Evolutionary conservation across 176 grass and related monocot species (phyloP), one percentile per base, ranked within the genome.

Genomic region (barley (Hordeum vulgare)): DNA sequence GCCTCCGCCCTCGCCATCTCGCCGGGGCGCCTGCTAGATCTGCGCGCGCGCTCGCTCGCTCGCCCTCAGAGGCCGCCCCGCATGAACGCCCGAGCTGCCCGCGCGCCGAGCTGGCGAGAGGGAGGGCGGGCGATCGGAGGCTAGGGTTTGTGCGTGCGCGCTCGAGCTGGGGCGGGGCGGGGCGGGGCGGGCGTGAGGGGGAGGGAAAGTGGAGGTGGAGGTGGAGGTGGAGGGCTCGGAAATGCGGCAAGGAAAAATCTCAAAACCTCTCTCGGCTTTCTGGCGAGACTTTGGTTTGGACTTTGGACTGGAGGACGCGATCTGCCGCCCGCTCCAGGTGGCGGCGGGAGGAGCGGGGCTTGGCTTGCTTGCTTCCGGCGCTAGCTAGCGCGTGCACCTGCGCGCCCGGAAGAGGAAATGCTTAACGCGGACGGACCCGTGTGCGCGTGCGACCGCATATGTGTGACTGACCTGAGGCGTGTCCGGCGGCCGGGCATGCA

Each of bases 1-100:
- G 72, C 66, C 89, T 90, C 96, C 70, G 87, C 87, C 88, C 85
- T 90, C 85, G 69, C 49, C 96, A 95, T 98, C 58, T 33, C 70
- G 81, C 13, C 66, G 71, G 57, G 17, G 63, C 29, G 31, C 47
- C 47, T 51, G 47, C 47, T 18, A 15, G 47, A 51, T 51, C 47
- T 18, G 47, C 45, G 1, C 45, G 45, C 47, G 47, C 47, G 39
- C 68, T 66, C 17, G 34, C 35, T 9, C 74, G 5, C 58, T 40
- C 74, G 5, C 58, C 31, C 78, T 85, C 83, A 85, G 70, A 85
- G 39, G 51, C 72, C 41, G 54, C 17, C 21, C 54, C 5, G 8
- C 87, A 89, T 84, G 53, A 21, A 56, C 53, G 20, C 53, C 18
- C 53, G 53, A 21, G 20, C 67, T 0, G 41, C 39, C 37, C 27